A percentile compares a stretch with the other conserved stretches of the same genome.
Conservation (phyloP, 2,329 filamentous ascomycete genomes). For the Phialophora expanda region DNA sequence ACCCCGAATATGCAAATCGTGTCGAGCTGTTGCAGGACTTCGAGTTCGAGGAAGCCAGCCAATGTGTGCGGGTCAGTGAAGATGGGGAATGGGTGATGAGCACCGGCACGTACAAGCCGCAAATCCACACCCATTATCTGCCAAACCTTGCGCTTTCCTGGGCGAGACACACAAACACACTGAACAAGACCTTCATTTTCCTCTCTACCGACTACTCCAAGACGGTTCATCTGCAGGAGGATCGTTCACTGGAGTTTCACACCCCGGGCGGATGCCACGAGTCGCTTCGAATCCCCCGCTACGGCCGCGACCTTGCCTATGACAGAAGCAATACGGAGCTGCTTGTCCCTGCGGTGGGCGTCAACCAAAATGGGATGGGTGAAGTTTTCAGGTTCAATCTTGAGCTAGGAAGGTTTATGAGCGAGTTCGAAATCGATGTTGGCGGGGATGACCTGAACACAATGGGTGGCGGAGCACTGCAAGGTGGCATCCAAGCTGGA, state of each 20-base stretch:
- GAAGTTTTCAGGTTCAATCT: constrained; percentile 94
- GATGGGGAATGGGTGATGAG: constrained; percentile 98
- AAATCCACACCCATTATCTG: constrained; percentile 95
- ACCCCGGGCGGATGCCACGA: constrained; percentile 88
- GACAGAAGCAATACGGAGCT: constrained; percentile 82
- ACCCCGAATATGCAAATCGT: constrained; percentile 89
- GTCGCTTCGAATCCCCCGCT: constrained; percentile 84
- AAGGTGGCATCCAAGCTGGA: constrained; percentile 83
- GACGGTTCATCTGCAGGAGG: constrained; percentile 88
- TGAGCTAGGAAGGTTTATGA: constrained; percentile 91
- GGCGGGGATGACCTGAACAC: constrained; percentile 76
- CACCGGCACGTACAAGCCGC: constrained; percentile 76
- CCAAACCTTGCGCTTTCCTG: constrained; percentile 93
- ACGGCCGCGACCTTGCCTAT: constrained; percentile 87
- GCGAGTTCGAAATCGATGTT: constrained; percentile 87
- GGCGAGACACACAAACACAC: constrained; percentile 84
- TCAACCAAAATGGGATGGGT: constrained; percentile 82
- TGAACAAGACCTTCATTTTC: constrained; percentile 89
- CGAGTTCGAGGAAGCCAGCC: constrained; percentile 93
- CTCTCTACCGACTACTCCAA: constrained; percentile 92
- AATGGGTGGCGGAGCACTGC: constrained; percentile 72
- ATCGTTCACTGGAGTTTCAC: constrained; percentile 91
- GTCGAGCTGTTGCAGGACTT: constrained; percentile 97
- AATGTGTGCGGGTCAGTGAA: constrained; percentile 86
- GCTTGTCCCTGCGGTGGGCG: constrained; percentile 82